Percentiles rank a stretch among this genome's conserved stretches.
These are phyloP conservation scores for Singerocomus inundabilis DNA, from an alignment of 1,284 basidiomycete species.

Conservation along the genomic window DNA sequence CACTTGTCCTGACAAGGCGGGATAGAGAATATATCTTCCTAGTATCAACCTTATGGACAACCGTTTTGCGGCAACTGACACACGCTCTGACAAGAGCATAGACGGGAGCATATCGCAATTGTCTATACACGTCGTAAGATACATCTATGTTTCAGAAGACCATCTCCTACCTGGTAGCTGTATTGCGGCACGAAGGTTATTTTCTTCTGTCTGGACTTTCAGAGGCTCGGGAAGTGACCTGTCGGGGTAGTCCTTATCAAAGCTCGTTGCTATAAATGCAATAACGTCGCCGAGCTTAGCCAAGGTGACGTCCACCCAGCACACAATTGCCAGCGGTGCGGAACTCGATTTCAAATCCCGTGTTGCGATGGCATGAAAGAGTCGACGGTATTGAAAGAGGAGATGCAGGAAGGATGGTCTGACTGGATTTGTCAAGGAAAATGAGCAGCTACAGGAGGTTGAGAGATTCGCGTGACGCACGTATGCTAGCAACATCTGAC, in stretches of 20 bases:
- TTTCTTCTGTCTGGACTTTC: constrained; percentile 43
- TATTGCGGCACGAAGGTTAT: constrained; percentile 52
- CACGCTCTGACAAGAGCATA: constrained; percentile 44
- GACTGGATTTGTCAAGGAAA: constrained; percentile 17
- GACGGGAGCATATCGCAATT: constrained; percentile 47
- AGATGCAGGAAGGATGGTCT: constrained; percentile 31
- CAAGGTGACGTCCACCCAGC: constrained; percentile 65
- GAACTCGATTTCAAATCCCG: constrained; percentile 23
- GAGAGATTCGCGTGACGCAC: constrained; percentile 14
- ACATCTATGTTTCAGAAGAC: neutral
- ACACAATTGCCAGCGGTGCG: constrained; percentile 40
- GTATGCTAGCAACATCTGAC: constrained; percentile 24
- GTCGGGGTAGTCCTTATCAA: constrained; percentile 16
- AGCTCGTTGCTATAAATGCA: constrained; percentile 37
- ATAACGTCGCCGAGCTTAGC: constrained; percentile 48
- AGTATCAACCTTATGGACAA: constrained; percentile 54
- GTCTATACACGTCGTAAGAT: constrained; percentile 32
- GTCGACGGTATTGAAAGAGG: constrained; percentile 50
- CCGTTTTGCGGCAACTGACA: constrained; percentile 60
- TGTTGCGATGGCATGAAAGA: constrained; percentile 46
- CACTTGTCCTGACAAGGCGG: constrained; percentile 22
- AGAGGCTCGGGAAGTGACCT: constrained; percentile 34
- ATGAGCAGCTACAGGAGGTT: constrained; percentile 5
- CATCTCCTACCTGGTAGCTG: constrained; percentile 60
- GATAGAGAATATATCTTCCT: constrained; percentile 52